phyloP scores from a whole-genome alignment of 2,329 filamentous ascomycete genomes.

The Arthrobotrys iridis region DNA sequence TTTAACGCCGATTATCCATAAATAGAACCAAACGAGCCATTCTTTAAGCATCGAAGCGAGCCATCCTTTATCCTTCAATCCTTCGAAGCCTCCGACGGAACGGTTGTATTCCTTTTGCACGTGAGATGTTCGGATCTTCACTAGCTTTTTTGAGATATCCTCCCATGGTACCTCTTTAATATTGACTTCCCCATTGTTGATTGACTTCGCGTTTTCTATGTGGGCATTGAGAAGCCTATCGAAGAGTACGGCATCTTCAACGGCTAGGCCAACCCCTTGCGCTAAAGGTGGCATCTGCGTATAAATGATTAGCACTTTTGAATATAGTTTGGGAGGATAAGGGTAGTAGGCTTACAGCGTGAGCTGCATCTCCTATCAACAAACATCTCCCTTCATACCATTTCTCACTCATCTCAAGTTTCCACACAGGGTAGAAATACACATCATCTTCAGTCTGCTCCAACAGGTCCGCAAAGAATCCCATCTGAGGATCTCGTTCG shows the following conservation, averaged over 20 bases:
- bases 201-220: constrained; percentile 4
- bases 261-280: constrained; percentile 37
- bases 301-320: background rate
- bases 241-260: constrained; percentile 35
- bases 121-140: constrained; percentile 32
- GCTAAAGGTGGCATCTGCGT: constrained; percentile 47
- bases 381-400: constrained; percentile 58
- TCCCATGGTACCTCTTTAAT: constrained; percentile 34
- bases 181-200: background rate
- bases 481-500: constrained; percentile 37
- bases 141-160: constrained; percentile 29
- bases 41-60: constrained; percentile 39
- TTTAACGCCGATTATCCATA: constrained; percentile 39
- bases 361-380: constrained; percentile 69
- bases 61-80: constrained; percentile 45
- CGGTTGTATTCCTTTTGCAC: constrained; percentile 48
- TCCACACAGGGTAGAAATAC: constrained; percentile 43
- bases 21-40: constrained; percentile 47
- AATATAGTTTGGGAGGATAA: background rate
- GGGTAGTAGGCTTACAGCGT: constrained; percentile 64
- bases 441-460: constrained; percentile 36
- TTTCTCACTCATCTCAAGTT: constrained; percentile 45
- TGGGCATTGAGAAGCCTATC: constrained; percentile 16
- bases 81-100: constrained; percentile 42
- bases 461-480: constrained; percentile 40